Evolutionary conservation across 345 rosid genomes (phyloP), one percentile per base, ranked within the genome.

Genomic region (Eucalyptus leucophloia): DNA sequence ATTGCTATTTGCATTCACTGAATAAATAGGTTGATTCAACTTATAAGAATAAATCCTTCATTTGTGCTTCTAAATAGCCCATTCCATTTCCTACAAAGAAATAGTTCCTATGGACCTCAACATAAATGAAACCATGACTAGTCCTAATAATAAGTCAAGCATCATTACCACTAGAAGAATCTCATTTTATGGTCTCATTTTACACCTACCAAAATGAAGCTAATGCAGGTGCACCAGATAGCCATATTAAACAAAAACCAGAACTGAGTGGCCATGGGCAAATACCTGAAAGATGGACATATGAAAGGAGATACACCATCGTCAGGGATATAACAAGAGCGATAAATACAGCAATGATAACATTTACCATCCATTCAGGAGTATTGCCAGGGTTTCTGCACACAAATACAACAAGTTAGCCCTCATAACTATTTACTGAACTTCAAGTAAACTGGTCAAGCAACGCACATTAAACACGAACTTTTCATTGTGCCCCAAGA

Each of bases 321-420:
- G 98, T 96, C 91, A 97, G 92, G 94, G 96, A 95, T 82, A 95
- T 44, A 56, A 94, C 89, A 91, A 92, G 92, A 87, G 99, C 97
- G 50, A 98, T 91, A 86, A 93, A 89, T 91, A 92, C 91, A 49
- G 98, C 93, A 87, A 97, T 37, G 87, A 94, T 40, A 49, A 87
- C 91, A 88, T 88, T 98, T 87, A 95, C 96, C 94, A 96, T 91
- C 99, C 99, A 98, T 90, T 98, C 99, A 49, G 98, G 98, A 90
- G 93, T 92, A 92, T 94, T 88, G 2, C 99, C 99, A 7, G 98
- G 98, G 91, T 95, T 95, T 93, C 99, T 98, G 95, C 92, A 89
- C 26, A 85, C 80, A 65, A 82, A 90, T 65, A 89, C 26, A 80
- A 89, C 26, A 80, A 77, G 51, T 49, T 34, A 34, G 72, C 37